These are phyloP conservation scores for Scytalidium sp. DNA, from an alignment of 2,329 filamentous ascomycete genomes.

Conservation along the genomic window DNA sequence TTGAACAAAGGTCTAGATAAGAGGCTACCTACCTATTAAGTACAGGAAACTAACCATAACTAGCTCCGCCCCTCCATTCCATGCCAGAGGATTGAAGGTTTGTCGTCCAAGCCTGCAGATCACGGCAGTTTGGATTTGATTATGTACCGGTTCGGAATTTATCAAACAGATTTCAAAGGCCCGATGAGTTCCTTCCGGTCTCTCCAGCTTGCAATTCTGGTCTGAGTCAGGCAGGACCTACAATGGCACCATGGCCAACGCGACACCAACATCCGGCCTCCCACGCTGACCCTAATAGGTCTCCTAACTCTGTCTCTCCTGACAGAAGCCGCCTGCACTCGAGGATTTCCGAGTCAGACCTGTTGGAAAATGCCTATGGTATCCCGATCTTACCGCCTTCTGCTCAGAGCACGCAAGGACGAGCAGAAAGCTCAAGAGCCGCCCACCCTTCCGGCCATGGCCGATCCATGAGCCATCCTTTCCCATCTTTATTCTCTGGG, in stretches of 20 bases:
- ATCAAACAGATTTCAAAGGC: background rate
- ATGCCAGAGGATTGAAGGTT: no score
- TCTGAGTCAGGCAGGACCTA: conserved; percentile 2
- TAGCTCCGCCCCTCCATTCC: no score
- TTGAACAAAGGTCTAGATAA: no score
- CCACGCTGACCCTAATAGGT: conserved; percentile 17
- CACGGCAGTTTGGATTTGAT: background rate
- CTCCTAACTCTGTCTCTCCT: conserved; percentile 13
- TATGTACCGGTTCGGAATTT: background rate
- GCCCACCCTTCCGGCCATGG: conserved; percentile 18
- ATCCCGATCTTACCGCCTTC: conserved; percentile 23
- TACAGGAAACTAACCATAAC: no score
- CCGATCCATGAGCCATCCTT: conserved; percentile 73
- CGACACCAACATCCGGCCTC: conserved; percentile 24
- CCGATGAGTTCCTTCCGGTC: background rate
- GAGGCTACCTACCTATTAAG: no score
- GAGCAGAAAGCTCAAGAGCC: conserved; percentile 11
- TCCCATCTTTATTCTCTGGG: conserved; percentile 66
- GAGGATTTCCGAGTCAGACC: conserved; percentile 26
- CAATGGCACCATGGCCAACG: conserved; percentile 29
- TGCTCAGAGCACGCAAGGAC: conserved; percentile 10
- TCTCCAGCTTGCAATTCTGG: background rate
- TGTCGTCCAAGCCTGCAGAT: no score
- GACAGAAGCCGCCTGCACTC: conserved; percentile 12
- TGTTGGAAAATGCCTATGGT: conserved; percentile 26